Percentiles rank a stretch among this genome's conserved stretches.
These are phyloP conservation scores for Exobasidium cylindrosporum DNA, from an alignment of 1,284 basidiomycete genomes.

Conservation along the genomic window DNA sequence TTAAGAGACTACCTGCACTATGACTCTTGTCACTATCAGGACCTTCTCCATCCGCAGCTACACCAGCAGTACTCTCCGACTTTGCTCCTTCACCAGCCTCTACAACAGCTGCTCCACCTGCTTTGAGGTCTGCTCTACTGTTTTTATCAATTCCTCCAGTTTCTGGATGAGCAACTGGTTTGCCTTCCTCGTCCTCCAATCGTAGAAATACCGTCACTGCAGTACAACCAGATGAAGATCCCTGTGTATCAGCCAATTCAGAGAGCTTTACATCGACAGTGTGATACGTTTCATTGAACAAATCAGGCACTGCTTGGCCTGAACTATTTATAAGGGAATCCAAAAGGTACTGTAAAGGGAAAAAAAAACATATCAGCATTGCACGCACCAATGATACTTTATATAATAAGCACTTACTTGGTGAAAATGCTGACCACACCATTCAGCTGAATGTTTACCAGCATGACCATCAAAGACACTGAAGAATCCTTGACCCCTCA, in stretches of 20 bases:
- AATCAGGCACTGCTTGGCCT: constrained; percentile 71
- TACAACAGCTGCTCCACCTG: background rate
- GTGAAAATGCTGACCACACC: constrained; percentile 96
- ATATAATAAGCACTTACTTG: constrained; percentile 62
- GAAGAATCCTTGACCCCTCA: constrained; percentile 94
- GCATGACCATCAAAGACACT: constrained; percentile 98
- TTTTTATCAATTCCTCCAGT: constrained; percentile 17
- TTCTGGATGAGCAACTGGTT: constrained; percentile 30
- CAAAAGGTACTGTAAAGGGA: constrained; percentile 51
- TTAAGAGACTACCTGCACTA: constrained; percentile 15
- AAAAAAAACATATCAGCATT: background rate
- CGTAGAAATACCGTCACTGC: constrained; percentile 95
- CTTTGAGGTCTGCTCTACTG: background rate
- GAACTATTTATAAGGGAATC: constrained; percentile 58
- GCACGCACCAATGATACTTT: background rate
- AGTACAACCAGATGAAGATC: constrained; percentile 94
- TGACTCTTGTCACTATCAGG: background rate
- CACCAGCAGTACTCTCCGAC: background rate
- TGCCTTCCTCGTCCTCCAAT: constrained; percentile 69
- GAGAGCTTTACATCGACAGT: constrained; percentile 80
- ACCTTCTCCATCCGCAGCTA: constrained; percentile 1
- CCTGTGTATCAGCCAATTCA: constrained; percentile 76
- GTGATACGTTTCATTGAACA: constrained; percentile 91
- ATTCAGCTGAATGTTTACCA: constrained; percentile 96
- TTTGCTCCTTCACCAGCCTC: background rate